These are phyloP conservation scores for Endocalyx cinctus DNA, from an alignment of 2,329 filamentous ascomycete genomes.

Conservation along the genomic window DNA sequence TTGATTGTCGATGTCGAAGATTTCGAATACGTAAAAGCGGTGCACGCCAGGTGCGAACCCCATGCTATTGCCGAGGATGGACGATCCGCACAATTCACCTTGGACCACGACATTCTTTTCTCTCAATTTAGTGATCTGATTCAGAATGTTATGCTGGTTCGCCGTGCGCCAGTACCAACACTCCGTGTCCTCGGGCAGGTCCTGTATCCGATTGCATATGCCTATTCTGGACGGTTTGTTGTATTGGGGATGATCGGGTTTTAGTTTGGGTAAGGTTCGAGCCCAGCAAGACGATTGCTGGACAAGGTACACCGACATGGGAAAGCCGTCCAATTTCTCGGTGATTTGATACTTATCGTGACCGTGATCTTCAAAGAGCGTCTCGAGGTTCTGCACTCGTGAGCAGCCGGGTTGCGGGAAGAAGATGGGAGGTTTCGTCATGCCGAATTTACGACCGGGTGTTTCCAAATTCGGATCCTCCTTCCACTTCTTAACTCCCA, in stretches of 20 bases:
- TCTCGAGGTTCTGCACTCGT: constrained; percentile 22
- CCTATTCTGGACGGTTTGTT: constrained; percentile 12
- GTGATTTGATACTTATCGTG: constrained; percentile 22
- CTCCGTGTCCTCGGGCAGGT: constrained; percentile 12
- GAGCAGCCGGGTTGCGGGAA: constrained; percentile 21
- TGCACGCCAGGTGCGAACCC: constrained; percentile 16
- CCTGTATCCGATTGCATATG: constrained; percentile 13
- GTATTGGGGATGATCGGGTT: constrained; percentile 6
- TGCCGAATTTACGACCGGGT: constrained; percentile 8
- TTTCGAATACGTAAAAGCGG: constrained; percentile 18
- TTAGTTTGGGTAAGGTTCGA: constrained; percentile 10
- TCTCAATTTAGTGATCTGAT: constrained; percentile 12
- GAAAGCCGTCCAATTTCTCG: constrained; percentile 28
- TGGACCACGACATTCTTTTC: constrained; percentile 21
- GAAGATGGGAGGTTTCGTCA: constrained; percentile 17
- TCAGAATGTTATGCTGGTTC: constrained; percentile 14
- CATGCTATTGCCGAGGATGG: constrained; percentile 23
- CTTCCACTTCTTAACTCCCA: constrained; percentile 27
- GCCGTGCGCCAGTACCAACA: constrained; percentile 21
- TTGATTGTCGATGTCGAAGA: constrained; percentile 15
- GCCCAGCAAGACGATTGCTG: constrained; percentile 15
- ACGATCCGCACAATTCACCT: constrained; percentile 24
- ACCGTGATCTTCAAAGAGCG: constrained; percentile 9
- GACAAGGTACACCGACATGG: constrained; percentile 26
- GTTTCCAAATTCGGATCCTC: constrained; percentile 1